Evolutionary conservation across 2,329 filamentous ascomycete genomes (phyloP), one percentile per base, ranked within the genome.

Genomic region (Exophiala sp.): DNA sequence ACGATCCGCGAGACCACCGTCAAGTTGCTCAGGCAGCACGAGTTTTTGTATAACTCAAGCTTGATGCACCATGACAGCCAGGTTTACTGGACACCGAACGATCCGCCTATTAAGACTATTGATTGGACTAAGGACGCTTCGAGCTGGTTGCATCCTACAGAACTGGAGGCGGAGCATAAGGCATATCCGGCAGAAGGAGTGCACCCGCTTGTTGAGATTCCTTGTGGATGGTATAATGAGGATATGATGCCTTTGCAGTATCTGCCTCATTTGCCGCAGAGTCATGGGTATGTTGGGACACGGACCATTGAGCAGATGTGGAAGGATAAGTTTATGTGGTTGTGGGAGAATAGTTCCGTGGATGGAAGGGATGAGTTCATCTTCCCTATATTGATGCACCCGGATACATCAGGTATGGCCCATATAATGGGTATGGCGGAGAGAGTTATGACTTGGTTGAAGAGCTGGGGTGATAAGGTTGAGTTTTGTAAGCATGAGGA

Each of bases 401-500:
- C 80, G 0, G 80, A 83, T 68, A 82, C 78, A 2, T 81, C 76
- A 62, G 81, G 81, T 0, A 81, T 83, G 78, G 78, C 80, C 43
- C 81, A 84, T 71, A 74, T 84, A 1, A 77, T 83, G 24, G 24
- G 10, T 8, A 21, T 43, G 41, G 21, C 41, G 41, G 41, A 14
- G 7, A 5, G 12, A 9, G 21, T 14, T 20, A 43, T 12, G 41
- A 43, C 21, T 32, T 43, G 21, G 41, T 43, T 43, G 18, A 43
- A 24, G 21, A 24, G 12, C 20, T 43, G 24, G 24, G 24, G 24
- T 29, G 24, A 29, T 29, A 29, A 29, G 24, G 24, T 29, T 29
- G 24, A 29, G 24, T 29, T 29, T 8, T 29, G 24, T 29, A 29
- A 29, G 24, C 24, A 29, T 29, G 24, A 29, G 24, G 24, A 29